Percentiles rank a stretch among this genome's conserved stretches.
phyloP scores from a whole-genome alignment of 371 early-diverging fungal genomes.

The Saksenaea vasiformis region DNA sequence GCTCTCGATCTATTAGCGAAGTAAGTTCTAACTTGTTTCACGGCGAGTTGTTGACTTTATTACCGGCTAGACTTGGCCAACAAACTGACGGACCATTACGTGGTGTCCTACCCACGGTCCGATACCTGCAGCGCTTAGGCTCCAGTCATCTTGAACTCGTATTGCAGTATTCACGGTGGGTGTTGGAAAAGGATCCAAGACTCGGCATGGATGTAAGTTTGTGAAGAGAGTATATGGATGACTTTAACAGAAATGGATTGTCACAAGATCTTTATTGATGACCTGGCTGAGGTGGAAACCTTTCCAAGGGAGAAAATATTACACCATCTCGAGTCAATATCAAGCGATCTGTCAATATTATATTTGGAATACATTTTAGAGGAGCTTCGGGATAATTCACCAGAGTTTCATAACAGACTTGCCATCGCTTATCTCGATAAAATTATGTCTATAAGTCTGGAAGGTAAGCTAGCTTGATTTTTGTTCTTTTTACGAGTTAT shows the following conservation, averaged over 20 bases:
- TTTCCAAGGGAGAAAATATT: constrained; percentile 58
- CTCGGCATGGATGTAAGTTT: constrained; percentile 75
- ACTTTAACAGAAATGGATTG: background rate
- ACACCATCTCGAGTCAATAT: constrained; percentile 61
- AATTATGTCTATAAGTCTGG: constrained; percentile 14
- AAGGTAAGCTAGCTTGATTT: constrained; percentile 7
- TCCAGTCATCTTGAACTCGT: constrained; percentile 78
- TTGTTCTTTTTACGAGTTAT: background rate
- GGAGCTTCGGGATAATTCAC: constrained; percentile 63
- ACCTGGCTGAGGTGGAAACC: constrained; percentile 59
- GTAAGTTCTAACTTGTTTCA: constrained; percentile 17
- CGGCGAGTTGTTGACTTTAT: background rate
- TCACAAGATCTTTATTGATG: constrained; percentile 78
- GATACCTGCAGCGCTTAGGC: constrained; percentile 78
- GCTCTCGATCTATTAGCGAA: constrained; percentile 79
- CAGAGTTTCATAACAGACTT: constrained; percentile 82
- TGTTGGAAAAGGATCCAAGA: constrained; percentile 66
- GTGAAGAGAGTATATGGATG: background rate
- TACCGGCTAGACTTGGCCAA: constrained; percentile 43
- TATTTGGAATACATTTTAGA: constrained; percentile 83
- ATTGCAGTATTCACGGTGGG: constrained; percentile 78
- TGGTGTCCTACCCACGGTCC: constrained; percentile 69
- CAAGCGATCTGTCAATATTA: constrained; percentile 62
- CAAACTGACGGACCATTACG: constrained; percentile 55
- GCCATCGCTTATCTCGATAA: constrained; percentile 70